A percentile compares a stretch with the other conserved stretches of the same genome.
These are phyloP conservation scores for Leersia perrieri DNA, from an alignment of 176 grass and related monocot genomes.

Conservation along the genomic window DNA sequence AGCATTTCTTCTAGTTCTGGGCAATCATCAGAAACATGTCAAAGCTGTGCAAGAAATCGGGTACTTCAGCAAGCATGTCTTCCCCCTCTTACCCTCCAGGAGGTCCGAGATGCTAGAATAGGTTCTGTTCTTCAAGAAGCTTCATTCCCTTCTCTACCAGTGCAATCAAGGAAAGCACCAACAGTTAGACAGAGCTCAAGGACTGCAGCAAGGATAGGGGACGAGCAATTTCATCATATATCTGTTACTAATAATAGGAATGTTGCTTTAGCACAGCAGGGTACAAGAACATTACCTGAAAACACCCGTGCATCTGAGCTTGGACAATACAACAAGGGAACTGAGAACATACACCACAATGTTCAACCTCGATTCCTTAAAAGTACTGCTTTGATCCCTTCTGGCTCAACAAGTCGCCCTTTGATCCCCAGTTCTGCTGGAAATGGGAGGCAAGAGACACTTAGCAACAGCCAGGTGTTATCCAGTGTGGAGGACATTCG, in stretches of 20 bases:
- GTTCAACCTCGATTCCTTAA: constrained; percentile 17
- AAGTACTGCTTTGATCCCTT: constrained; percentile 17
- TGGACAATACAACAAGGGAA: constrained; percentile 37
- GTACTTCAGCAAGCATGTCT: constrained; percentile 49
- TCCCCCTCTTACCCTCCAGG: constrained; percentile 42
- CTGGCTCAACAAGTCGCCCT: constrained; percentile 16
- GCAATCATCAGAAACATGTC: constrained; percentile 18
- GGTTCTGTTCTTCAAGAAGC: constrained; percentile 36
- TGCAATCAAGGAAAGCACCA: constrained; percentile 46
- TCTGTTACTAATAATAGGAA: constrained; percentile 37
- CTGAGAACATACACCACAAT: constrained; percentile 39
- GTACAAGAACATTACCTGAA: constrained; percentile 36
- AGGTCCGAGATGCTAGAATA: constrained; percentile 29
- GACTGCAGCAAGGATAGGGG: constrained; percentile 32
- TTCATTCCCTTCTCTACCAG: constrained; percentile 46
- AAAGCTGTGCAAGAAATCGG: constrained; percentile 23
- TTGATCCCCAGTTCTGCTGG: constrained; percentile 35
- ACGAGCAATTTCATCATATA: constrained; percentile 59
- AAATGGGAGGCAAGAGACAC: constrained; percentile 9
- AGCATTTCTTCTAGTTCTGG: constrained; percentile 12
- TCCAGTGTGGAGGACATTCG: constrained; percentile 30
- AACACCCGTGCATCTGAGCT: constrained; percentile 40
- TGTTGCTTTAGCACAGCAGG: constrained; percentile 23
- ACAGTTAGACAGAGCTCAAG: constrained; percentile 46
- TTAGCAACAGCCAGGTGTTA: not conserved